phyloP scores from a whole-genome alignment of 257 asterid species.

The Solanum lycopersicoides region DNA sequence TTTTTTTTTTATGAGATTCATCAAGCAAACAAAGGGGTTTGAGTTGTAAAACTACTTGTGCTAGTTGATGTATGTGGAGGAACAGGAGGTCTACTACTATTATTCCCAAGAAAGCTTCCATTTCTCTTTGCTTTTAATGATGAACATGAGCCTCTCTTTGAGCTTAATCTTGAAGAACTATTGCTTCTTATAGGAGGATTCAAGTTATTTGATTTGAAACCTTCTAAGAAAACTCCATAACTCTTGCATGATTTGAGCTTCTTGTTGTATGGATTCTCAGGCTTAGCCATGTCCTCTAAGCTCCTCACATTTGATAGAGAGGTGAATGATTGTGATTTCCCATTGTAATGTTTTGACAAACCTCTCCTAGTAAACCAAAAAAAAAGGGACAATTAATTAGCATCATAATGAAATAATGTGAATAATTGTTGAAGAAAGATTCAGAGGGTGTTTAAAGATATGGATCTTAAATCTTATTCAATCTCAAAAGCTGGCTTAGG shows the following conservation, averaged over 20 bases:
- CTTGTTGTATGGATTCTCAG: slow-evolving; percentile 42
- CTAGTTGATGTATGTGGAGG: slow-evolving; percentile 24
- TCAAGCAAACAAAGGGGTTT: slow-evolving; percentile 27
- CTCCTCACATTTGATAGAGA: slow-evolving; percentile 33
- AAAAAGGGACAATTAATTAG: background rate
- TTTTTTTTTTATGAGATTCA: background rate
- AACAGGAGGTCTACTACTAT: slow-evolving; percentile 12
- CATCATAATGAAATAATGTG: background rate
- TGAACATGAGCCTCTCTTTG: slow-evolving; percentile 13
- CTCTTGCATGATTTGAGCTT: slow-evolving; percentile 48
- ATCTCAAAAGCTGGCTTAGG: background rate
- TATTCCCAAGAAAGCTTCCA: slow-evolving; percentile 17
- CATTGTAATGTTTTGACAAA: slow-evolving; percentile 56
- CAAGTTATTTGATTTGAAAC: background rate
- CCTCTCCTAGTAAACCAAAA: slow-evolving; percentile 39
- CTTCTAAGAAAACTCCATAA: slow-evolving; percentile 23
- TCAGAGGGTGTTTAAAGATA: background rate
- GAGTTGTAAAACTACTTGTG: slow-evolving; percentile 23
- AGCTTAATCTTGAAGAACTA: slow-evolving; percentile 12
- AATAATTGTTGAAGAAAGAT: background rate
- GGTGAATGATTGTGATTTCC: slow-evolving; percentile 63
- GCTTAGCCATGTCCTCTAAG: slow-evolving; percentile 56
- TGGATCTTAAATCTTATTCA: accelerated
- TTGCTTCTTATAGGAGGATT: slow-evolving; percentile 1
- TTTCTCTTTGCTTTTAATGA: slow-evolving; percentile 15